phyloP scores from a whole-genome alignment of 257 asterid genomes.

The Solanum chilense region DNA sequence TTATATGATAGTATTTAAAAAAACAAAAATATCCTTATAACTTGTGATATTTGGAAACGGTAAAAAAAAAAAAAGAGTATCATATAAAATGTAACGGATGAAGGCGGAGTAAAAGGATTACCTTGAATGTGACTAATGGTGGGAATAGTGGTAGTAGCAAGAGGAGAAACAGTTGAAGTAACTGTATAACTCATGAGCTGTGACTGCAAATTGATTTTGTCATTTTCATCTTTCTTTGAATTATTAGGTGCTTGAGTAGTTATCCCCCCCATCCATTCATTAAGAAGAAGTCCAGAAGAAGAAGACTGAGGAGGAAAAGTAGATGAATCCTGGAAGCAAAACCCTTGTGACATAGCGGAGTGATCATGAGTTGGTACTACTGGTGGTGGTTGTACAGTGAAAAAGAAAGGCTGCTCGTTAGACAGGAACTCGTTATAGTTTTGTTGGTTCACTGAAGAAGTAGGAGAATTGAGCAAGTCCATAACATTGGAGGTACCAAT shows the following conservation, averaged over 20 bases:
- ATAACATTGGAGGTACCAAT: slow-evolving; percentile 23
- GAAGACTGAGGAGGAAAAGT: slow-evolving; percentile 8
- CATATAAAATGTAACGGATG: not conserved
- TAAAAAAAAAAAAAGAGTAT: not conserved
- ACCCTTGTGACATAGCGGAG: slow-evolving; percentile 27
- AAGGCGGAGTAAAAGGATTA: not conserved
- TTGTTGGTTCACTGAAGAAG: slow-evolving; percentile 63
- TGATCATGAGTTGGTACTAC: not conserved
- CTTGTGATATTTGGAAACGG: not conserved
- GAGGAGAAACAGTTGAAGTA: not conserved
- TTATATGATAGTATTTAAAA: not conserved
- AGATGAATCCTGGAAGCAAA: slow-evolving; percentile 31
- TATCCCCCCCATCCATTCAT: slow-evolving; percentile 49
- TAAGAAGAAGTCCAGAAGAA: slow-evolving; percentile 19
- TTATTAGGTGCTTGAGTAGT: slow-evolving; percentile 8
- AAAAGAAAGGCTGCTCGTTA: slow-evolving; percentile 38
- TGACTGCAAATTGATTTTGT: slow-evolving; percentile 35
- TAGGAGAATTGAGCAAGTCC: slow-evolving; percentile 47
- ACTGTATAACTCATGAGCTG: slow-evolving; percentile 7
- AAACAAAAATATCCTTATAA: not conserved
- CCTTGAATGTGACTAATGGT: slow-evolving; percentile 7
- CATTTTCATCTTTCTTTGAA: slow-evolving; percentile 27
- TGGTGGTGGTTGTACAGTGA: slow-evolving; percentile 27
- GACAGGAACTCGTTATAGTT: slow-evolving; percentile 21
- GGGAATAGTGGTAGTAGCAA: slow-evolving; percentile 5